Conservation (phyloP, 148 eudicot genomes). For the Vaccinium corymbosum region DNA sequence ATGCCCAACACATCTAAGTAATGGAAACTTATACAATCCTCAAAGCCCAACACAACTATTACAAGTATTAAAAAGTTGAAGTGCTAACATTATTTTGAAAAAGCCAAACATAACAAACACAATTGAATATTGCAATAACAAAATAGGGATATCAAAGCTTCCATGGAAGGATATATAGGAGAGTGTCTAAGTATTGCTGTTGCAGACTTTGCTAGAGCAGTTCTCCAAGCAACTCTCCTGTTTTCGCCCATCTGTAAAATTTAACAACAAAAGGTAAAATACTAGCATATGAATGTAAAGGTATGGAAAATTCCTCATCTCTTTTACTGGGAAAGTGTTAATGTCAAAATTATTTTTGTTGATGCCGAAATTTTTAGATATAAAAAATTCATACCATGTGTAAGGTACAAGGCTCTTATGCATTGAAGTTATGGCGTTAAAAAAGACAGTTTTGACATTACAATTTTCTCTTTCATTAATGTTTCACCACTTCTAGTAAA, state of each 20-base stretch:
- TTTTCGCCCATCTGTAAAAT: background rate
- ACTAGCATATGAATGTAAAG: background rate
- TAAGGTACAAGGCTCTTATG: too few relatives aligned
- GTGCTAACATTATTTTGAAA: background rate
- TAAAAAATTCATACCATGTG: too few relatives aligned
- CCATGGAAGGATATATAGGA: background rate
- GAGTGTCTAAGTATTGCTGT: background rate
- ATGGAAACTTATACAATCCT: background rate
- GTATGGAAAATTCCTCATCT: too few relatives aligned
- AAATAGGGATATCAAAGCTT: background rate
- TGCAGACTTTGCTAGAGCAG: conserved; percentile 1
- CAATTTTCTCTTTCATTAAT: too few relatives aligned
- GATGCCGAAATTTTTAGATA: too few relatives aligned
- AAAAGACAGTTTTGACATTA: too few relatives aligned
- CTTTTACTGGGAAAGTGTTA: too few relatives aligned
- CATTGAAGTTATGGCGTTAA: too few relatives aligned
- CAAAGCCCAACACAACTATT: background rate
- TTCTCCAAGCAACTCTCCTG: background rate
- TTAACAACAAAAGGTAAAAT: background rate
- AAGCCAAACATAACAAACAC: background rate
- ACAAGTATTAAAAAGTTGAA: background rate
- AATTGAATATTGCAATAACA: background rate
- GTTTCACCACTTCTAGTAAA: background rate
- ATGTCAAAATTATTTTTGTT: too few relatives aligned
- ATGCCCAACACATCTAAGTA: background rate